phyloP scores from a whole-genome alignment of 768 basidiomycete genomes.

The Tricholoma furcatifolium region DNA sequence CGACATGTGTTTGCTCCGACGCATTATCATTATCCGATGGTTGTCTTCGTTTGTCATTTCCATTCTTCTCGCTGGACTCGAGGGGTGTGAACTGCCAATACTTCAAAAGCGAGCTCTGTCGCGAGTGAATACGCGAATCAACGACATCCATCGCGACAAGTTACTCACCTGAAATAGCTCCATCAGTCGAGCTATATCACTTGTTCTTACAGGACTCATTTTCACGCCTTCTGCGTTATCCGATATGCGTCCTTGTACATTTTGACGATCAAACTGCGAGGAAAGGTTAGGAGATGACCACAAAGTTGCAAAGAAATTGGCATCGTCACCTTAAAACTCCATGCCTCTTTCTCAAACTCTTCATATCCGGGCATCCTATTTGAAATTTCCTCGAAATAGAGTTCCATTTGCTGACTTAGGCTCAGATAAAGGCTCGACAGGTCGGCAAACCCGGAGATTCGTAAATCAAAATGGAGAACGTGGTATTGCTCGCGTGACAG shows the following conservation, averaged over 20 bases:
- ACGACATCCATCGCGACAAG: background rate
- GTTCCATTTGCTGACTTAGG: slow-evolving; percentile 78
- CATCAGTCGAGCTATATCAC: slow-evolving; percentile 81
- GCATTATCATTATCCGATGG: slow-evolving; percentile 27
- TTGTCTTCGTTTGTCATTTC: slow-evolving; percentile 26
- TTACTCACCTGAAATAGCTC: slow-evolving; percentile 71
- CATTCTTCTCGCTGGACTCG: slow-evolving; percentile 23
- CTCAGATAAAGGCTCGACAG: slow-evolving; percentile 74
- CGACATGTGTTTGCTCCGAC: slow-evolving; percentile 44
- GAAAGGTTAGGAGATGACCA: slow-evolving; percentile 7
- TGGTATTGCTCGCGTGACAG: slow-evolving; percentile 68
- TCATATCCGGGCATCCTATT: slow-evolving; percentile 60
- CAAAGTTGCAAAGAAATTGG: background rate
- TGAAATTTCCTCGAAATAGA: slow-evolving; percentile 70
- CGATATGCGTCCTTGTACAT: slow-evolving; percentile 60
- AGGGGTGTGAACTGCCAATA: slow-evolving; percentile 68
- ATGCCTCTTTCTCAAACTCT: slow-evolving; percentile 72
- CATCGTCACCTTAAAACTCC: slow-evolving; percentile 70
- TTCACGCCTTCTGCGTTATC: slow-evolving; percentile 44
- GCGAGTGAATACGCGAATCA: background rate
- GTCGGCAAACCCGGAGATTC: slow-evolving; percentile 83
- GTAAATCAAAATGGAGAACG: slow-evolving; percentile 81
- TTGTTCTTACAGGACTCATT: slow-evolving; percentile 58
- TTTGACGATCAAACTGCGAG: slow-evolving; percentile 70
- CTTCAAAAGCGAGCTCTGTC: slow-evolving; percentile 63